Evolutionary conservation across 371 early-diverging fungal genomes (phyloP).

Genomic region (Mucor mucedo): DNA sequence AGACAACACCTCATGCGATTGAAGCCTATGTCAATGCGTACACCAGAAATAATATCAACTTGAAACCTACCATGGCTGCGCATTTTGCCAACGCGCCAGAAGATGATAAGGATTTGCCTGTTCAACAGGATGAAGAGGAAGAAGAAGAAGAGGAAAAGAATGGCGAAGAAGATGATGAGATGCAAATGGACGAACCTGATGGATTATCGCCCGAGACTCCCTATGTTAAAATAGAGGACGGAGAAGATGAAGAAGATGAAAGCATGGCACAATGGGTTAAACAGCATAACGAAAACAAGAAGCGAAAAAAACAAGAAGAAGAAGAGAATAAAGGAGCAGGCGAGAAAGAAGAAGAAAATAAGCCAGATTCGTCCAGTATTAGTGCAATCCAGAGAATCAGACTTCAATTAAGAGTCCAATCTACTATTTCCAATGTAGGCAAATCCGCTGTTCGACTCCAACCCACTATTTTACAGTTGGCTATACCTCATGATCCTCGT

Average conservation of each 20-base stretch:
- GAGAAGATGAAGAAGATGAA: slow-evolving; percentile 13
- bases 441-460: slow-evolving; percentile 34
- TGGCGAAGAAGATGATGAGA: slow-evolving; percentile 6
- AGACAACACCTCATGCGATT: slow-evolving; percentile 42
- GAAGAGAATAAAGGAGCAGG: slow-evolving; percentile 1
- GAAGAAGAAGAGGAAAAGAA: slow-evolving; percentile 6
- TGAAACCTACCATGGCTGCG: slow-evolving; percentile 44
- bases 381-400: slow-evolving; percentile 52
- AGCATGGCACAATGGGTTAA: slow-evolving; percentile 2
- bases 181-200: neutral
- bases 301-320: slow-evolving; percentile 1
- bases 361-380: slow-evolving; percentile 32
- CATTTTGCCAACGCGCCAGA: slow-evolving; percentile 31
- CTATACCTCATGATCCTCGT: slow-evolving; percentile 63
- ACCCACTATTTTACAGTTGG: slow-evolving; percentile 47
- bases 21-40: slow-evolving; percentile 50
- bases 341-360: slow-evolving; percentile 3
- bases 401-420: slow-evolving; percentile 46
- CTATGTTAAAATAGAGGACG: slow-evolving; percentile 9
- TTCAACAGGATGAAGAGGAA: neutral
- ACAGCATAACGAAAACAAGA: slow-evolving; percentile 9
- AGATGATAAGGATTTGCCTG: slow-evolving; percentile 10
- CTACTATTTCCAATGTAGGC: slow-evolving; percentile 31
- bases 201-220: slow-evolving; percentile 9
- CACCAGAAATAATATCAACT: slow-evolving; percentile 38